These are phyloP conservation scores for Citrullus amarus DNA, from an alignment of 306 rosid genomes.

Conservation along the genomic window DNA sequence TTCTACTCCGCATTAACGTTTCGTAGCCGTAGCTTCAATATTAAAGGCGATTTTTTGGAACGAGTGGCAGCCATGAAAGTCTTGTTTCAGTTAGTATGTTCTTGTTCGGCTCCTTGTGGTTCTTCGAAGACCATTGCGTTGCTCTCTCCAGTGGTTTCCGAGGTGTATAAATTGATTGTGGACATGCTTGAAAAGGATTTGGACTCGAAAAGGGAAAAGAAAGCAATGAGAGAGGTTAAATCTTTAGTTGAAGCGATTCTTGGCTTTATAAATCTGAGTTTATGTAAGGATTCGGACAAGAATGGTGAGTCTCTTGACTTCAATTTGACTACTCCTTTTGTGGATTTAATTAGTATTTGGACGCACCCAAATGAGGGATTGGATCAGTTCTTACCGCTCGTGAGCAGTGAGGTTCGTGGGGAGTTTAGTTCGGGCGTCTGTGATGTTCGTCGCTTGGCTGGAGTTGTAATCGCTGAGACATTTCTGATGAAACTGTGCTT, in stretches of 20 bases:
- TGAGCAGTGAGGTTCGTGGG: slow-evolving; percentile 29
- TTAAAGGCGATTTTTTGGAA: slow-evolving; percentile 42
- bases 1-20: slow-evolving; percentile 45
- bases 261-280: slow-evolving; percentile 41
- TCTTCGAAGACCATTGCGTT: slow-evolving; percentile 45
- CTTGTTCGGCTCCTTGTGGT: slow-evolving; percentile 36
- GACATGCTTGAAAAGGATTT: slow-evolving; percentile 36
- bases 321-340: slow-evolving; percentile 22
- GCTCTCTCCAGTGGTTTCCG: slow-evolving; percentile 46
- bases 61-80: slow-evolving; percentile 28
- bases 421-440: slow-evolving; percentile 29
- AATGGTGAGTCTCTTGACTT: slow-evolving; percentile 14
- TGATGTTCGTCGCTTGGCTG: slow-evolving; percentile 44
- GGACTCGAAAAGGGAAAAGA: slow-evolving; percentile 41
- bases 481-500: slow-evolving; percentile 46
- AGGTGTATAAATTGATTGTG: slow-evolving; percentile 22
- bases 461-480: slow-evolving; percentile 41
- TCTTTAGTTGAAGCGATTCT: slow-evolving; percentile 40
- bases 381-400: slow-evolving; percentile 45
- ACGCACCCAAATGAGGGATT: slow-evolving; percentile 25
- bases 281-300: slow-evolving; percentile 19
- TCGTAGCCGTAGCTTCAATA: slow-evolving; percentile 14
- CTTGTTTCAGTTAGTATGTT: slow-evolving; percentile 38
- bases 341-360: slow-evolving; percentile 44
- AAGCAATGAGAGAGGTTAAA: slow-evolving; percentile 45